A percentile compares a stretch with the other conserved stretches of the same genome.
phyloP scores from a whole-genome alignment of 352 stramenopile species.

The Pythium dissimile region DNA sequence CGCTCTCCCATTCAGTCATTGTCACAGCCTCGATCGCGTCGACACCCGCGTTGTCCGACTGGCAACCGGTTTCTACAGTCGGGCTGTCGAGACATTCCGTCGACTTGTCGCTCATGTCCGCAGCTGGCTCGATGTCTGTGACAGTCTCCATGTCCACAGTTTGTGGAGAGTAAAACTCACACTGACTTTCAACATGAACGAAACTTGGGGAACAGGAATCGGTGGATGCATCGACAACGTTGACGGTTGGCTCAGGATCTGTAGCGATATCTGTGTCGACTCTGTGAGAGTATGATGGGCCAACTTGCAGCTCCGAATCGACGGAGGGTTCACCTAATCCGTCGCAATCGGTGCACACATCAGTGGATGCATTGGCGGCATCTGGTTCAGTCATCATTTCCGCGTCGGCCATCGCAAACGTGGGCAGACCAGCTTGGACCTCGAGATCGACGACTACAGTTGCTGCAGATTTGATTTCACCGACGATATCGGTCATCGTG shows the following conservation, averaged over 20 bases:
- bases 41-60: too few species aligned
- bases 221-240: background rate
- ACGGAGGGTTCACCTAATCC: too few species aligned
- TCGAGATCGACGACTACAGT: background rate
- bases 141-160: background rate
- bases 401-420: background rate
- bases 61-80: background rate
- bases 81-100: background rate
- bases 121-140: background rate
- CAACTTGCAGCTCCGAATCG: too few species aligned
- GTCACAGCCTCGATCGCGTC: too few species aligned
- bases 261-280: too few species aligned
- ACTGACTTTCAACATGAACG: background rate
- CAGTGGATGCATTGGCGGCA: too few species aligned
- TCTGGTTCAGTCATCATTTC: background rate
- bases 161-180: background rate
- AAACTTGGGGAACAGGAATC: background rate
- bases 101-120: background rate
- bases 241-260: too few species aligned
- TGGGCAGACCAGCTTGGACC: background rate
- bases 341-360: too few species aligned
- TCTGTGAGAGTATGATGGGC: too few species aligned
- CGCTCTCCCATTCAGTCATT: too few species aligned
- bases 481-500: conserved; percentile 7
- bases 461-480: background rate